Base-by-base conservation (phyloP, 345 rosid genomes). In the Corchorus capsularis region DNA sequence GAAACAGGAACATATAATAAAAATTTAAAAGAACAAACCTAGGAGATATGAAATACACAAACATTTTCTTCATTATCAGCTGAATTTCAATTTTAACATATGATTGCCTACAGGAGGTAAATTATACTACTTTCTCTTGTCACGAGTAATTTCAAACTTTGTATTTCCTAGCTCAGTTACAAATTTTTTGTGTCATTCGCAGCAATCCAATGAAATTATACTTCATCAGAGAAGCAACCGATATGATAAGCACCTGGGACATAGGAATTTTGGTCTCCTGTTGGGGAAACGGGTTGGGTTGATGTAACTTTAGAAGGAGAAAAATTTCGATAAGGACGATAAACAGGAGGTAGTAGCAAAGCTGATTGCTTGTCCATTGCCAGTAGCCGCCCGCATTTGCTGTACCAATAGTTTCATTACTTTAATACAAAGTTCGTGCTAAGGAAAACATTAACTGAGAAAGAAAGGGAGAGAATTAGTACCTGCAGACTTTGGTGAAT, bases 401-500 rank as follows among this genome's bases (percentile, higher is more conserved):
- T 95, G 94, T 77, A 81, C 34, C 63, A 72, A 70, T 72, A 19
- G 12, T 20, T 22, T 37, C 72, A 13, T 77, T 34, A 32, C 75
- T 71, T 80, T 66, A 75, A 6, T 50, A 71, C 45, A 55, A 14
- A 5, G 46, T 17, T 60, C 19, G 39, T 71, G 39, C 55, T 19
- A 47, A 63, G 75, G 27, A 75, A 8, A 62, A 7, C 8, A 22
- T 8, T 39, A 14, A 13, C 67, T 46, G 35, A 34, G 16, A 62
- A 71, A 71, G 75, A 9, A 50, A 45, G 34, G 71, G 75, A 74
- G 77, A 37, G 50, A 66, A 67, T 62, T 39, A 47, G 50, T 78
- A 92, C 98, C 91, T 86, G 97, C 96, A 93, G 49, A 82, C 83
- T 86, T 91, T 88, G 74, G 85, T 78, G 77, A 90, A 91, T 17